phyloP scores from a whole-genome alignment of 768 basidiomycete genomes.

The Calocybe gangraenosa region DNA sequence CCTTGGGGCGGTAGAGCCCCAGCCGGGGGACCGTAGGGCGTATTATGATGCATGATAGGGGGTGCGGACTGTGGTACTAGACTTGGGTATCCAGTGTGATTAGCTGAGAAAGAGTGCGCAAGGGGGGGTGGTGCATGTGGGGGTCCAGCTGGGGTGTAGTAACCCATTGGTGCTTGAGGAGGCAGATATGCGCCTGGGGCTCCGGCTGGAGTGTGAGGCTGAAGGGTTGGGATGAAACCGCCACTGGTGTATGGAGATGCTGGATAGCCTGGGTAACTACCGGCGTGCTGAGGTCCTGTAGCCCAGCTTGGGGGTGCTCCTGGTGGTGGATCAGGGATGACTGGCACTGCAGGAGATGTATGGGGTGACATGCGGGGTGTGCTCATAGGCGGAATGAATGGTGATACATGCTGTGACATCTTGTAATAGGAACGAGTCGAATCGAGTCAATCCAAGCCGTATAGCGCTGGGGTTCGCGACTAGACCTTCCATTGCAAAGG shows the following conservation, averaged over 20 bases:
- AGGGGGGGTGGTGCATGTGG: conserved; percentile 1
- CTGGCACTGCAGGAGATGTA: conserved; percentile 25
- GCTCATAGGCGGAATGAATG: conserved; percentile 33
- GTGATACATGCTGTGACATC: conserved; percentile 19
- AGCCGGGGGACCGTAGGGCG: conserved; percentile 3
- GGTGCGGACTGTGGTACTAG: background rate
- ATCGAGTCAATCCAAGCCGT: too few relatives aligned
- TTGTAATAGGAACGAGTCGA: too few relatives aligned
- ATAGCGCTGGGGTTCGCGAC: too few relatives aligned
- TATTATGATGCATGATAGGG: background rate
- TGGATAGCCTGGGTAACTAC: conserved; percentile 35
- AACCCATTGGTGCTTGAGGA: conserved; percentile 7
- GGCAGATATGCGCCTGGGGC: conserved; percentile 8
- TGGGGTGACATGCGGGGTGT: conserved; percentile 26
- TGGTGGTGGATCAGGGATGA: conserved; percentile 22
- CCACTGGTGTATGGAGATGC: conserved; percentile 31
- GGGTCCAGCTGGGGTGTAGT: conserved; percentile 11
- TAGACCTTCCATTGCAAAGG: too few relatives aligned
- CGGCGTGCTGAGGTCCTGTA: conserved; percentile 26
- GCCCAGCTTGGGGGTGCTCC: conserved; percentile 29
- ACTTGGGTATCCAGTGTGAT: conserved; percentile 22
- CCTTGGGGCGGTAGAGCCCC: conserved; percentile 2
- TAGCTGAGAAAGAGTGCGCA: conserved; percentile 14
- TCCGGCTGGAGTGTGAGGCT: conserved; percentile 9
- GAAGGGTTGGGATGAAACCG: conserved; percentile 33